phyloP scores from a whole-genome alignment of 225 moss, liverwort and hornwort genomes.

The Pseudoscleropodium purum region DNA sequence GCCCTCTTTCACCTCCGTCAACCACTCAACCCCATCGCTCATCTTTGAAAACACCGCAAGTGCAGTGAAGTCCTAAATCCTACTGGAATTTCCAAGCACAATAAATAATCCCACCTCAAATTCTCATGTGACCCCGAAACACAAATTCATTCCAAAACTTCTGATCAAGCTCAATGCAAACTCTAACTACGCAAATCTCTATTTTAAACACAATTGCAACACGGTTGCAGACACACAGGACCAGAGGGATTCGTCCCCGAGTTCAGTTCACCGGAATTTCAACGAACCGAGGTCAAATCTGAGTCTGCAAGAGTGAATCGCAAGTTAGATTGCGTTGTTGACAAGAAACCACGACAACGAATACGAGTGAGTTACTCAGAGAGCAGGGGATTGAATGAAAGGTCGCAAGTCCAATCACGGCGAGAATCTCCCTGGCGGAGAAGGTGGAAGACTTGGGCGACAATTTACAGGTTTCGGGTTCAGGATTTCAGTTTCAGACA shows the following conservation, averaged over 20 bases:
- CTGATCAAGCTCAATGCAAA: not conserved
- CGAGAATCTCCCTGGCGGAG: no score
- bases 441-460: no score
- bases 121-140: not conserved
- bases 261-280: not conserved
- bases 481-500: no score
- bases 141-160: not conserved
- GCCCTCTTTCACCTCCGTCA: slow-evolving; percentile 1
- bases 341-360: not conserved
- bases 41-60: not conserved
- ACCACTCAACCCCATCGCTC: slow-evolving; percentile 13
- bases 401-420: no score
- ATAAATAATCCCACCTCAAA: not conserved
- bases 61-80: not conserved
- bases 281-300: not conserved
- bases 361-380: not conserved
- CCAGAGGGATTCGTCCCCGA: not conserved
- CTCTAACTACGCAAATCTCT: not conserved
- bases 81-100: not conserved
- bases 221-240: not conserved
- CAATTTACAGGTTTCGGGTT: no score
- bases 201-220: not conserved
- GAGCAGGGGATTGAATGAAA: not conserved
- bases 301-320: no score
- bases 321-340: not conserved